These are phyloP conservation scores for Xerocomus brunneocitrinus DNA, from an alignment of 768 basidiomycete species.

Conservation along the genomic window DNA sequence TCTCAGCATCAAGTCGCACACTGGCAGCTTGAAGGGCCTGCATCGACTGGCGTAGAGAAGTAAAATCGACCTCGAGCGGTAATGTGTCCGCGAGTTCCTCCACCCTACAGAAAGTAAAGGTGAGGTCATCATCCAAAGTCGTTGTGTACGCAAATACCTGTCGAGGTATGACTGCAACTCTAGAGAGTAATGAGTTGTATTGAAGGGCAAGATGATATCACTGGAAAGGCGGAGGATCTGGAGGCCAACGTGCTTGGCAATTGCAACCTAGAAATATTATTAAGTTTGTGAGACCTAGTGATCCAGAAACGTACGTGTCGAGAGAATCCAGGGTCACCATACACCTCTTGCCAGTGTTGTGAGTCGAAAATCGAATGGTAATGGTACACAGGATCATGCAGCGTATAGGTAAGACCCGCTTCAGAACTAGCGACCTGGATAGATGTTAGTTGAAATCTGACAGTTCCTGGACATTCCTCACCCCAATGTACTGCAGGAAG, in stretches of 20 bases:
- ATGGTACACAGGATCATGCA: slow-evolving; percentile 63
- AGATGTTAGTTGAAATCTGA: slow-evolving; percentile 1
- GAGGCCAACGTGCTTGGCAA: slow-evolving; percentile 65
- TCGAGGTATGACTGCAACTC: slow-evolving; percentile 60
- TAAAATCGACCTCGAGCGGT: slow-evolving; percentile 48
- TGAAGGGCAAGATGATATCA: slow-evolving; percentile 63
- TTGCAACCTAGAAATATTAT: slow-evolving; percentile 45
- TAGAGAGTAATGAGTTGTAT: slow-evolving; percentile 73
- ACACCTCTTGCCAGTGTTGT: slow-evolving; percentile 66
- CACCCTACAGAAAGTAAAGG: slow-evolving; percentile 21
- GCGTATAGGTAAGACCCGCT: slow-evolving; percentile 30
- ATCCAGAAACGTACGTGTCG: slow-evolving; percentile 50
- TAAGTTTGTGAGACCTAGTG: slow-evolving; percentile 1
- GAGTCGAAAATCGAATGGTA: slow-evolving; percentile 76
- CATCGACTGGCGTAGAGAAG: slow-evolving; percentile 44
- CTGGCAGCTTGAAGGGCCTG: slow-evolving; percentile 47
- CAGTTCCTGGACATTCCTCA: slow-evolving; percentile 29
- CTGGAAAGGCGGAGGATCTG: slow-evolving; percentile 59
- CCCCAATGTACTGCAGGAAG: slow-evolving; percentile 78
- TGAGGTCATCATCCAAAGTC: slow-evolving; percentile 23
- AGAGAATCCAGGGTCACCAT: slow-evolving; percentile 74
- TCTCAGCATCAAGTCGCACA: slow-evolving; percentile 54
- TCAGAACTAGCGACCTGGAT: slow-evolving; percentile 33
- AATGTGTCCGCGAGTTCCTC: slow-evolving; percentile 19
- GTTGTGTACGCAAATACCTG: slow-evolving; percentile 37